Evolutionary conservation across 2,329 filamentous ascomycete genomes (phyloP), one percentile per base, ranked within the genome.

Genomic region (Cercospora citrullina): DNA sequence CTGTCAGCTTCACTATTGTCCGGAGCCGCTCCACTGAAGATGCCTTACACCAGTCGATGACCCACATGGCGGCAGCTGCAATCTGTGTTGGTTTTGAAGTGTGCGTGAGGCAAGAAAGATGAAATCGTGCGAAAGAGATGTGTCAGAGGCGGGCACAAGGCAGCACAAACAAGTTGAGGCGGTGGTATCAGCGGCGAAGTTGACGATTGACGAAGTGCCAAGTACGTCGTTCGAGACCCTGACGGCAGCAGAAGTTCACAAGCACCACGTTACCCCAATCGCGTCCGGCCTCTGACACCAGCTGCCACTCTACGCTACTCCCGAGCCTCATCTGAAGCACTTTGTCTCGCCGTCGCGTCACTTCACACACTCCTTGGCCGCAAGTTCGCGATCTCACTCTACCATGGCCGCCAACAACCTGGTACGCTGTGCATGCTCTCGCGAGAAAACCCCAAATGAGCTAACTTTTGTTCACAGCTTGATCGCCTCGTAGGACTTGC

Each of bases 11-110:
- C 53, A 39, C 28, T 68, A 45, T 39, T 59, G 45, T 60, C 31
- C n/a, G 26, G 5, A 58, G 55, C 55, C 28, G 48, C 59, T 23
- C n/a, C 10, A 53, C 23, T 18, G 60, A 18, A 45, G 58, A 66
- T 60, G 60, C 82, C 84, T 75, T 93, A 96, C 92, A 96, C 93
- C 93, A 97, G 87, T 94, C 93, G 80, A 96, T 83, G 81, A 97
- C 91, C 92, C 92, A 96, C 93, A 97, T 96, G 55, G 65, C 51
- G 31, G 33, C 30, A 36, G 21, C 18, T 45, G 48, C 48, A 53
- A 23, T 26, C 10, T 26, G 48, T 28, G 9, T 9, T 53, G 48
- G 10, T 23, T 26, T 16, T 28, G 48, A 3, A 28, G 23, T 16
- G 48, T 23, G 48, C 28, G 10, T 26, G 21, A 26, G 48, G 23